Percentiles rank a stretch among this genome's conserved stretches.
These are phyloP conservation scores for Penicillium egyptiacum DNA, from an alignment of 495 filamentous ascomycete genomes.

Conservation along the genomic window DNA sequence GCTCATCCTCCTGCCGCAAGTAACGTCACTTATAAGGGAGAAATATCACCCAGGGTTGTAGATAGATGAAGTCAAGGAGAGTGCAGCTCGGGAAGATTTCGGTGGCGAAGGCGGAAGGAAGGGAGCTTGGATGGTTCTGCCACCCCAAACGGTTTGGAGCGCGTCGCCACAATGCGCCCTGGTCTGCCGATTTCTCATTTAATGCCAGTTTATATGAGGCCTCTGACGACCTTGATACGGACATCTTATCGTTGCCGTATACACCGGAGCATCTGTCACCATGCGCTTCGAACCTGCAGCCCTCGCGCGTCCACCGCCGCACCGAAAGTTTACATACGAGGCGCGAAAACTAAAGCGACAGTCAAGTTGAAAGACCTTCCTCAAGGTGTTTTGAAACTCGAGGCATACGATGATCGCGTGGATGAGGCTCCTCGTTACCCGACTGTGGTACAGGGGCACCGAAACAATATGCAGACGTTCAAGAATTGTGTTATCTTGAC, in stretches of 20 bases:
- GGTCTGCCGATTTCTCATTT: constrained; percentile 19
- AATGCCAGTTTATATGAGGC: constrained; percentile 6
- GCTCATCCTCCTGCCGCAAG: constrained; percentile 43
- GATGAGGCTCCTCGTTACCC: constrained; percentile 70
- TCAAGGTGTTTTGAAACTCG: constrained; percentile 55
- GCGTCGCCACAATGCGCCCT: constrained; percentile 29
- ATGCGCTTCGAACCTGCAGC: constrained; percentile 30
- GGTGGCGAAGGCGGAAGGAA: constrained; percentile 45
- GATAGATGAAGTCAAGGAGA: constrained; percentile 17
- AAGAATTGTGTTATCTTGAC: constrained; percentile 87
- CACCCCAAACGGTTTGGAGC: constrained; percentile 6
- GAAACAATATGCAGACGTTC: constrained; percentile 86
- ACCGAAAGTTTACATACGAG: constrained; percentile 20
- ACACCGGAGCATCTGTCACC: constrained; percentile 36
- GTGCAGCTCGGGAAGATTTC: constrained; percentile 42
- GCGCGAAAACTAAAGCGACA: constrained; percentile 54
- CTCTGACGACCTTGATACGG: neutral
- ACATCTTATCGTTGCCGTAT: constrained; percentile 21
- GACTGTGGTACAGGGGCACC: constrained; percentile 84
- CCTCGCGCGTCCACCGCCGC: constrained; percentile 18
- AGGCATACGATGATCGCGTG: constrained; percentile 42
- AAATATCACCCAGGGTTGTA: constrained; percentile 34
- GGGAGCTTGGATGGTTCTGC: constrained; percentile 30
- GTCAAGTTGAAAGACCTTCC: constrained; percentile 65
- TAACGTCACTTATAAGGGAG: constrained; percentile 28